These are phyloP conservation scores for Macrocybe gigantea DNA, from an alignment of 768 basidiomycete genomes.

Conservation along the genomic window DNA sequence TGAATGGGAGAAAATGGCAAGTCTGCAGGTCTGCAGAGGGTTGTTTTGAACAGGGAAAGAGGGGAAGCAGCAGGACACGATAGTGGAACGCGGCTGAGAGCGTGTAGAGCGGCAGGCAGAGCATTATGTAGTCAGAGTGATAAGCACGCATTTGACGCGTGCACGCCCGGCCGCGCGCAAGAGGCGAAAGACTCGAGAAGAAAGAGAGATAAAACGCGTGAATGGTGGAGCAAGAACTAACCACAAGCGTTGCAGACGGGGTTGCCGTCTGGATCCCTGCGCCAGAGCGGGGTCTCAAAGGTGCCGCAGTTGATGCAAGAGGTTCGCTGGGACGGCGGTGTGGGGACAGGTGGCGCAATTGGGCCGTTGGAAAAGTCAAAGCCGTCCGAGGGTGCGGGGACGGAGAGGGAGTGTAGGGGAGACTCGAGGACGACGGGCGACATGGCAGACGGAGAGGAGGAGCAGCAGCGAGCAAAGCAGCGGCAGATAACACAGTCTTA, in stretches of 20 bases:
- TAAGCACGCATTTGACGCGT: conserved; percentile 8
- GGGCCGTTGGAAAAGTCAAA: neutral
- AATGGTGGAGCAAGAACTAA: conserved; percentile 35
- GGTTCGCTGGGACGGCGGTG: conserved; percentile 5
- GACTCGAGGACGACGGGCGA: conserved; percentile 11
- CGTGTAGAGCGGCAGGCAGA: no score
- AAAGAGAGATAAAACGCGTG: conserved; percentile 17
- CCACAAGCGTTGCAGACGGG: conserved; percentile 89
- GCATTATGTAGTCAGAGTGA: no score
- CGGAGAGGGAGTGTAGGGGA: conserved; percentile 5
- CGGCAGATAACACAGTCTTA: conserved; percentile 18
- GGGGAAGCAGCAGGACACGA: no score
- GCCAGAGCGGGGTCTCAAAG: conserved; percentile 78
- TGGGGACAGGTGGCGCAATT: conserved; percentile 3
- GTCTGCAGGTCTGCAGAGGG: no score
- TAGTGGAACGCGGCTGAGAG: no score
- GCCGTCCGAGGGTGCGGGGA: conserved; percentile 2
- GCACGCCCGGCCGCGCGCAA: conserved; percentile 8
- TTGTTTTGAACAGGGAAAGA: no score
- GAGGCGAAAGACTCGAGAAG: conserved; percentile 15
- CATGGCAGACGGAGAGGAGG: conserved; percentile 8
- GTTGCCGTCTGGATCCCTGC: conserved; percentile 76
- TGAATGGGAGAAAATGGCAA: conserved; percentile 4
- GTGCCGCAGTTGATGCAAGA: conserved; percentile 74
- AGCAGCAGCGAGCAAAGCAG: conserved; percentile 14